Evolutionary conservation across 148 eudicot genomes (phyloP).

Genomic region (Silene conica): DNA sequence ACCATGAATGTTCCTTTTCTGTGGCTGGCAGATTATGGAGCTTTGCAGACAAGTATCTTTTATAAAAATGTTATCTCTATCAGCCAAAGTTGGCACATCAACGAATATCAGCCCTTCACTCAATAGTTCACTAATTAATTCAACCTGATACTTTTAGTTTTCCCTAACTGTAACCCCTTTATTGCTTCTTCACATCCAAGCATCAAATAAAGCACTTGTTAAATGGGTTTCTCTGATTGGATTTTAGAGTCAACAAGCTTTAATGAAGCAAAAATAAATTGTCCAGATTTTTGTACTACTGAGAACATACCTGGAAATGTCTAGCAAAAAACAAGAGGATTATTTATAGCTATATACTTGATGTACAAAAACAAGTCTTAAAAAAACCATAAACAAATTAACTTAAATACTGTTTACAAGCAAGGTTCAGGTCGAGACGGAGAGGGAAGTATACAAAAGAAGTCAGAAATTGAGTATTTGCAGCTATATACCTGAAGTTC

Average conservation of each 20-base stretch:
- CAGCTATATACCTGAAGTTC: slow-evolving; percentile 69
- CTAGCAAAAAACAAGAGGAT: slow-evolving; percentile 61
- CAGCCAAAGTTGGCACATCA: slow-evolving; percentile 92
- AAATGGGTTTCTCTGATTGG: background rate
- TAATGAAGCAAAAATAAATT: background rate
- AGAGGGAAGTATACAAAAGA: background rate
- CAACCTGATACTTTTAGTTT: background rate
- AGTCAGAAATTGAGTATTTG: background rate
- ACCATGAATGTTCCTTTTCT: slow-evolving; percentile 85
- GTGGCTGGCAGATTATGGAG: slow-evolving; percentile 84
- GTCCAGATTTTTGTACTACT: background rate
- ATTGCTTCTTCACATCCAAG: background rate
- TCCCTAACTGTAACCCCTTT: background rate
- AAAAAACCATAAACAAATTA: background rate
- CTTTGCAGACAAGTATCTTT: slow-evolving; percentile 74
- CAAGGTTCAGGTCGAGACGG: slow-evolving; percentile 4
- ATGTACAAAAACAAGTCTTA: no score
- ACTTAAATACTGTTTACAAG: background rate
- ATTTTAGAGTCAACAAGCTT: background rate
- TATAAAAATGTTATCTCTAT: slow-evolving; percentile 83
- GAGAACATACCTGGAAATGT: slow-evolving; percentile 63
- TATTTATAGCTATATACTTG: no score
- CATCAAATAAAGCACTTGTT: background rate
- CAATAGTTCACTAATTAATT: slow-evolving; percentile 55
- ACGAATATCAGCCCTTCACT: slow-evolving; percentile 73